phyloP scores from a whole-genome alignment of 2,329 filamentous ascomycete genomes.

The Incumbomyces delicatus region DNA sequence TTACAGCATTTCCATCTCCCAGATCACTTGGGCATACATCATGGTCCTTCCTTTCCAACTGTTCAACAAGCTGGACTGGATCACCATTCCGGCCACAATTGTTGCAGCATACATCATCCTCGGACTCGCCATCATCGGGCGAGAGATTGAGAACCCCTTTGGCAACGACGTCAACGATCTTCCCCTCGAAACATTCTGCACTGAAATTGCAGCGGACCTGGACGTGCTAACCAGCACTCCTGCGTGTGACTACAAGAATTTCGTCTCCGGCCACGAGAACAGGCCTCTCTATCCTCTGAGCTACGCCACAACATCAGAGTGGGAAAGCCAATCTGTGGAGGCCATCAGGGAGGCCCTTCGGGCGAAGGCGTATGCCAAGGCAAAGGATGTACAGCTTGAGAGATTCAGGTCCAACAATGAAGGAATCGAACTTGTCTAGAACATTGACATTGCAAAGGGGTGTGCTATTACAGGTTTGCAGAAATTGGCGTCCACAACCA shows the following conservation, averaged over 20 bases:
- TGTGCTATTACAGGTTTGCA: too few relatives aligned
- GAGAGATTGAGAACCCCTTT: conserved; percentile 79
- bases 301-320: conserved; percentile 37
- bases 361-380: conserved; percentile 24
- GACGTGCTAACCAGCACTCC: conserved; percentile 59
- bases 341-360: conserved; percentile 36
- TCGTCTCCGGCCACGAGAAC: conserved; percentile 40
- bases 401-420: conserved; percentile 9
- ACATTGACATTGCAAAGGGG: background rate
- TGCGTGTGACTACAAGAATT: conserved; percentile 43
- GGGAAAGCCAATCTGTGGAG: conserved; percentile 39
- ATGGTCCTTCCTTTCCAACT: conserved; percentile 75
- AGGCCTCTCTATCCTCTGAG: conserved; percentile 50
- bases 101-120: conserved; percentile 72
- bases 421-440: background rate
- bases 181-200: conserved; percentile 65
- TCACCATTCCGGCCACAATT: conserved; percentile 68
- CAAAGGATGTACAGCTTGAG: conserved; percentile 12
- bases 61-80: conserved; percentile 52
- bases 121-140: conserved; percentile 63
- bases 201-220: conserved; percentile 62
- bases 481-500: too few relatives aligned
- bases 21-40: conserved; percentile 80
- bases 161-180: conserved; percentile 76
- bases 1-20: conserved; percentile 73